These are phyloP conservation scores for Botrytis hyacinthi DNA, from an alignment of 2,329 filamentous ascomycete species.

Conservation along the genomic window DNA sequence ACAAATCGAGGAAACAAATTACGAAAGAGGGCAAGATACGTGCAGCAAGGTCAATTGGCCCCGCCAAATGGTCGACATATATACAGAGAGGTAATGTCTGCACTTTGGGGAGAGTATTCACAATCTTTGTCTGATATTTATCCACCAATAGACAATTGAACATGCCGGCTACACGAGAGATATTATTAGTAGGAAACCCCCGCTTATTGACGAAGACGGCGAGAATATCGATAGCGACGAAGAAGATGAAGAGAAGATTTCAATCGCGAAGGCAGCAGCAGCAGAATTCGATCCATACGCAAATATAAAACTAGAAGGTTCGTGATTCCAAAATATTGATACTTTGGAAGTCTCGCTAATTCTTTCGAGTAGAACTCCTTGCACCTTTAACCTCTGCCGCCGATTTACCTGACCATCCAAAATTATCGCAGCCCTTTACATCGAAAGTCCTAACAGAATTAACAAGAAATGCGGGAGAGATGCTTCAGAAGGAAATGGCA, in stretches of 20 bases:
- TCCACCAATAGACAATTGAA: conserved; percentile 58
- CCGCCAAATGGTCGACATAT: conserved; percentile 62
- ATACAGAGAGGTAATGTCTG: conserved; percentile 64
- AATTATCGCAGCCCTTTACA: conserved; percentile 70
- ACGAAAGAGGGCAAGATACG: conserved; percentile 70
- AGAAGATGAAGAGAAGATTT: conserved; percentile 60
- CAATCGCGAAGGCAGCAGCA: conserved; percentile 56
- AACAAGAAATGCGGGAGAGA: conserved; percentile 64
- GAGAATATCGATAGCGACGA: conserved; percentile 73
- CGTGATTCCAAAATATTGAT: conserved; percentile 35
- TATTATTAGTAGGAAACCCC: conserved; percentile 72
- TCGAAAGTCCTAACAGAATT: conserved; percentile 72
- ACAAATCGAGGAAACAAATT: conserved; percentile 78
- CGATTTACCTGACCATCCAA: conserved; percentile 72
- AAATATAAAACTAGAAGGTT: conserved; percentile 69
- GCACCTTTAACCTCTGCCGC: conserved; percentile 72
- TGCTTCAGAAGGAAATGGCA: conserved; percentile 72
- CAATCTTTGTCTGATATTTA: background rate
- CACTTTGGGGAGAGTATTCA: background rate
- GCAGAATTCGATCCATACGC: conserved; percentile 73
- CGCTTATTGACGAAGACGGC: conserved; percentile 72
- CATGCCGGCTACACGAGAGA: conserved; percentile 70
- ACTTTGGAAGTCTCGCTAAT: conserved; percentile 27
- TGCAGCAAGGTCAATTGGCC: conserved; percentile 67
- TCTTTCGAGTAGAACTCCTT: conserved; percentile 57